Evolutionary conservation across 2,329 filamentous ascomycete species (phyloP), one percentile per base, ranked within the genome.

Genomic region (Beauveria asiatica): DNA sequence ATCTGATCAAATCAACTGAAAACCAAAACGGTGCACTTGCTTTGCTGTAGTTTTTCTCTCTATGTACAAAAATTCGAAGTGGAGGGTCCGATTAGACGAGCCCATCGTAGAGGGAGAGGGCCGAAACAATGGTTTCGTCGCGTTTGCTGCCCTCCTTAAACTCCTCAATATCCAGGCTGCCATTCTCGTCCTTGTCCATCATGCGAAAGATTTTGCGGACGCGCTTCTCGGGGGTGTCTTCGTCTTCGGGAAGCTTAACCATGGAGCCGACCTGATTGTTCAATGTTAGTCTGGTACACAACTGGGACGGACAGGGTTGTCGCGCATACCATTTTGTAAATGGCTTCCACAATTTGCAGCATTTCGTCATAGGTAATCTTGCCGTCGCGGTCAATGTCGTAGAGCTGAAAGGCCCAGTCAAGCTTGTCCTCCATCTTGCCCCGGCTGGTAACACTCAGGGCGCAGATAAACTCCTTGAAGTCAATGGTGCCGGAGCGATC

Each of bases 161-260:
- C 74, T 99, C 94, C 63, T 92, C 88, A 83, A 97, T 93, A 73
- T 97, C 93, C 68, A 99, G 78, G 71, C 90, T 95, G 68, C 93
- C 94, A 72, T 97, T 97, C 79, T 97, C 93, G 74, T 99, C 94
- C 83, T 99, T 99, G 81, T 99, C 94, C 94, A 99, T 99, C 94
- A 97, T 97, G 70, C 88, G 83, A 82, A 99, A 99, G 75, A 99
- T 97, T 82, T 99, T 99, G 76, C 83, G 86, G 64, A 99, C 94
- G 65, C 94, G 88, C 81, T 99, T 99, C 81, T 97, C 93, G 19
- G 94, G 94, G 61, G 94, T 99, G 77, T 99, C 93, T 79, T 99
- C 94, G 77, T 99, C 94, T 75, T 97, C 92, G 57, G 94, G 94
- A 49, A 99, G 83, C 76, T 97, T 97, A 69, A 99, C 94, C 94